A percentile compares a stretch with the other conserved stretches of the same genome.
Evolutionary conservation across 768 basidiomycete genomes (phyloP).

Genomic region (Dictyophora rubrovolvata): DNA sequence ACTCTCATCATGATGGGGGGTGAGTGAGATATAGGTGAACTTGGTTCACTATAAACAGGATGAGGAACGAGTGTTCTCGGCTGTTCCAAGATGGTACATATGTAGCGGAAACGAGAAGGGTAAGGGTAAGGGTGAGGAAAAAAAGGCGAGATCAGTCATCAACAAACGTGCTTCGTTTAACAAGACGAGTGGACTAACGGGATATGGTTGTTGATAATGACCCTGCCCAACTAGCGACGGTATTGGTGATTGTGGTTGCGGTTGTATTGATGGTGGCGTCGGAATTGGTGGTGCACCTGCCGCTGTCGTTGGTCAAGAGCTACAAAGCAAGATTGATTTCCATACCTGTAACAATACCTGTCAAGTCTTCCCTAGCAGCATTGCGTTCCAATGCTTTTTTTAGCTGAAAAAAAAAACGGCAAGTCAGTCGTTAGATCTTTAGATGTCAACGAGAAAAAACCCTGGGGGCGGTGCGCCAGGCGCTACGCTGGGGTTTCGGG

Average conservation of each 20-base stretch:
- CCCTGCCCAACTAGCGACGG: background rate
- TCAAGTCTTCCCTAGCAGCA: conserved; percentile 1
- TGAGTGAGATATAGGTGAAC: conserved; percentile 5
- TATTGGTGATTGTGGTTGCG: too few relatives aligned
- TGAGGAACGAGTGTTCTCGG: background rate
- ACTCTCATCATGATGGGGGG: conserved; percentile 8
- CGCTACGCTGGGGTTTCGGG: too few relatives aligned
- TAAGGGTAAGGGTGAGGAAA: too few relatives aligned
- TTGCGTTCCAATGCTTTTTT: conserved; percentile 8
- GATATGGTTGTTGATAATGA: background rate
- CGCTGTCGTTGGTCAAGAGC: background rate
- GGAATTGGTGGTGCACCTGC: background rate
- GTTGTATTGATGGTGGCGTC: too few relatives aligned
- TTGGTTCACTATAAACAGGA: conserved; percentile 5
- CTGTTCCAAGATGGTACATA: background rate
- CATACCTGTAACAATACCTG: background rate
- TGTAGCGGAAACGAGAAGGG: too few relatives aligned
- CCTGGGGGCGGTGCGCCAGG: too few relatives aligned
- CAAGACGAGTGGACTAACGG: background rate
- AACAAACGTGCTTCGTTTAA: background rate
- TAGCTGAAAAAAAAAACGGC: background rate
- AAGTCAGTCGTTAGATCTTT: too few relatives aligned
- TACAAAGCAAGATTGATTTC: background rate
- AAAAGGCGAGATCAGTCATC: background rate
- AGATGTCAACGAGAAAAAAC: too few relatives aligned